Percentiles rank a stretch among this genome's conserved stretches.
Conservation (phyloP, 2,329 filamentous ascomycete species). For the Fusarium poae region DNA sequence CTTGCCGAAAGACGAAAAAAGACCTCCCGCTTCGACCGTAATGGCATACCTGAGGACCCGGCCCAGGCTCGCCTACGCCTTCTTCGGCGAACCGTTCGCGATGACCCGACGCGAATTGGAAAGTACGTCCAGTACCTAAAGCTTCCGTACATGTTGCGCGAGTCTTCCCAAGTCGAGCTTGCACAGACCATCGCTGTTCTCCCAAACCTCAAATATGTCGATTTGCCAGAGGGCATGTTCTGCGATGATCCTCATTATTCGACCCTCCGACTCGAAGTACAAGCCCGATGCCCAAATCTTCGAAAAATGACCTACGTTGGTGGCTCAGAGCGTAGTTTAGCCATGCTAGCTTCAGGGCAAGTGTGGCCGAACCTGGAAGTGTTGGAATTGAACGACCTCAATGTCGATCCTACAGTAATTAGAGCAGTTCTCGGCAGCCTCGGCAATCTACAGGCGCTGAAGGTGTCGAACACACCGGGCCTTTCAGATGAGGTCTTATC, state of each 20-base stretch:
- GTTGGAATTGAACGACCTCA: conserved; percentile 75
- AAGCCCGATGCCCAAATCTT: conserved; percentile 84
- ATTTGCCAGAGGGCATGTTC: conserved; percentile 90
- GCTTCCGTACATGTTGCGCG: conserved; percentile 93
- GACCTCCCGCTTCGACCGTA: conserved; percentile 78
- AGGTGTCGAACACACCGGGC: conserved; percentile 75
- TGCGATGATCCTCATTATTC: conserved; percentile 81
- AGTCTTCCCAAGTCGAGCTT: conserved; percentile 85
- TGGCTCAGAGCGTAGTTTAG: conserved; percentile 83
- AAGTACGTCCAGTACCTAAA: conserved; percentile 82
- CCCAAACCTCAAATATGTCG: conserved; percentile 88
- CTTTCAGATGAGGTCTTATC: conserved; percentile 84
- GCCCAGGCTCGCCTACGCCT: conserved; percentile 81
- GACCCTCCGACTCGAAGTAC: conserved; percentile 84
- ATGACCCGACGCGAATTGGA: conserved; percentile 77
- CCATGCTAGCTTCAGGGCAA: conserved; percentile 73
- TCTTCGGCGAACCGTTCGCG: conserved; percentile 84
- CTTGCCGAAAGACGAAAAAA: conserved; percentile 84
- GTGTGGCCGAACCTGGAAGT: conserved; percentile 80
- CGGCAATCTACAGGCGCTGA: conserved; percentile 77
- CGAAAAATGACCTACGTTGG: conserved; percentile 88
- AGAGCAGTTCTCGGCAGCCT: conserved; percentile 78
- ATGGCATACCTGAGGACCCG: conserved; percentile 84
- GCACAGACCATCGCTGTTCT: conserved; percentile 87
- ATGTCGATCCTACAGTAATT: conserved; percentile 77